Conservation (phyloP, 164 flowering plant genomes). For the Warburgia ugandensis region DNA sequence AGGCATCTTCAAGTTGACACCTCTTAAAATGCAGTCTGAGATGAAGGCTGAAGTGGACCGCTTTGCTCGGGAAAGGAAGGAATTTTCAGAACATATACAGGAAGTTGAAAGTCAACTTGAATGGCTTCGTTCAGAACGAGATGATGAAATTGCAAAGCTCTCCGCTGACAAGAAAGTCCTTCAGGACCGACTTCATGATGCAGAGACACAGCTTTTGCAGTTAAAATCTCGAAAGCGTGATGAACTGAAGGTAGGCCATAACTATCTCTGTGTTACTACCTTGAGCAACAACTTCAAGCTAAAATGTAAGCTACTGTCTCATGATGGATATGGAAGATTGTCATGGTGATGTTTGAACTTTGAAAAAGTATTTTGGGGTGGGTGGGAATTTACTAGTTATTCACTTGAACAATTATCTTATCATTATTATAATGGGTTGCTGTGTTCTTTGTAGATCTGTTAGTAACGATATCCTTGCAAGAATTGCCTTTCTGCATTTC, state of each 20-base stretch:
- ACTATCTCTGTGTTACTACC: neutral
- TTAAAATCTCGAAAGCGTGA: constrained; percentile 92
- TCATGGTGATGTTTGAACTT: too few species aligned
- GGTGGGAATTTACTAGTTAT: too few species aligned
- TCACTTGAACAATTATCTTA: too few species aligned
- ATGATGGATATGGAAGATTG: too few species aligned
- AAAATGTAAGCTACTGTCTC: too few species aligned
- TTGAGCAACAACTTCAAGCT: too few species aligned
- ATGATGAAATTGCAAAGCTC: constrained; percentile 75
- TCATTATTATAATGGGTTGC: too few species aligned
- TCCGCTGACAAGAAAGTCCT: constrained; percentile 71
- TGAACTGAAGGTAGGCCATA: constrained; percentile 76
- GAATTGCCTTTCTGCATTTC: too few species aligned
- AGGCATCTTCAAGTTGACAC: too few species aligned
- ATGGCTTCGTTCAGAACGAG: constrained; percentile 85
- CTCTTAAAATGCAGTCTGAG: constrained; percentile 91
- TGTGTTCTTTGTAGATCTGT: too few species aligned
- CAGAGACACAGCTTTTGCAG: constrained; percentile 81
- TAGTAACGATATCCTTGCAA: too few species aligned
- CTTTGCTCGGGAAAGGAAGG: constrained; percentile 80
- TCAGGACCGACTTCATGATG: constrained; percentile 92
- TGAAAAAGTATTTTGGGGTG: too few species aligned
- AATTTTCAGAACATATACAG: constrained; percentile 66
- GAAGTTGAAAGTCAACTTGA: constrained; percentile 88
- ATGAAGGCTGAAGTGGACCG: constrained; percentile 83